Percentiles rank a stretch among this genome's conserved stretches.
These are phyloP conservation scores for Hymenoscyphus infarciens DNA, from an alignment of 2,329 filamentous ascomycete genomes.

Conservation along the genomic window DNA sequence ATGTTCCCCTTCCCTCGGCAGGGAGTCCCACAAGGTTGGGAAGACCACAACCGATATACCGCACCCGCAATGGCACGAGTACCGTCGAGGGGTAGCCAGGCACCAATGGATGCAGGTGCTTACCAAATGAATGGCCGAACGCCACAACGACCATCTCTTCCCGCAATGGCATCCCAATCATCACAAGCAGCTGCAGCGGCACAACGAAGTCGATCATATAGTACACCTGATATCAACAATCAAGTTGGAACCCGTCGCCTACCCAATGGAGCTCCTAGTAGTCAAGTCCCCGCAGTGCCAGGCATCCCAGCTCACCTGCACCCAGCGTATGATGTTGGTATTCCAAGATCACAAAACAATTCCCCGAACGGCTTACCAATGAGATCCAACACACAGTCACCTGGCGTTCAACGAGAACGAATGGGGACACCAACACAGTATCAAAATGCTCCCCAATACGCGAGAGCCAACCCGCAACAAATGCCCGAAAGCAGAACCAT, in stretches of 20 bases:
- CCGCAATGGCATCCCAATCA: conserved; percentile 59
- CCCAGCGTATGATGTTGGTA: conserved; percentile 54
- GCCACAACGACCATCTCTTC: conserved; percentile 74
- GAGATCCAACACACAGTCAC: conserved; percentile 67
- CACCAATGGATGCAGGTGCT: conserved; percentile 48
- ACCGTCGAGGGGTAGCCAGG: conserved; percentile 72
- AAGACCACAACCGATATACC: conserved; percentile 77
- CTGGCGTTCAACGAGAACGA: conserved; percentile 62
- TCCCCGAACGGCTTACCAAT: conserved; percentile 70
- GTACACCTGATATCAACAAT: conserved; percentile 88
- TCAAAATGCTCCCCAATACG: conserved; percentile 33
- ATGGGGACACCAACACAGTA: conserved; percentile 41
- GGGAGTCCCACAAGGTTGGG: conserved; percentile 65
- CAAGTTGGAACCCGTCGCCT: conserved; percentile 55
- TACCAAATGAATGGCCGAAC: conserved; percentile 62
- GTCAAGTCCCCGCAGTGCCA: conserved; percentile 64
- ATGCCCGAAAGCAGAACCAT: conserved; percentile 38
- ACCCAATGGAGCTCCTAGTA: conserved; percentile 48
- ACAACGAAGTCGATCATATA: conserved; percentile 82
- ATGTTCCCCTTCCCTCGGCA: conserved; percentile 80
- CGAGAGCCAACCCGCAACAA: conserved; percentile 30
- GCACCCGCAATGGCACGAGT: conserved; percentile 81
- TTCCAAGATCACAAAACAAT: conserved; percentile 76
- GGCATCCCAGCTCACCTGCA: conserved; percentile 71
- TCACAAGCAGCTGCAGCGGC: conserved; percentile 49